These are phyloP conservation scores for Pseudisothecium myosuroides DNA, from an alignment of 225 moss, liverwort and hornwort genomes.

Conservation along the genomic window DNA sequence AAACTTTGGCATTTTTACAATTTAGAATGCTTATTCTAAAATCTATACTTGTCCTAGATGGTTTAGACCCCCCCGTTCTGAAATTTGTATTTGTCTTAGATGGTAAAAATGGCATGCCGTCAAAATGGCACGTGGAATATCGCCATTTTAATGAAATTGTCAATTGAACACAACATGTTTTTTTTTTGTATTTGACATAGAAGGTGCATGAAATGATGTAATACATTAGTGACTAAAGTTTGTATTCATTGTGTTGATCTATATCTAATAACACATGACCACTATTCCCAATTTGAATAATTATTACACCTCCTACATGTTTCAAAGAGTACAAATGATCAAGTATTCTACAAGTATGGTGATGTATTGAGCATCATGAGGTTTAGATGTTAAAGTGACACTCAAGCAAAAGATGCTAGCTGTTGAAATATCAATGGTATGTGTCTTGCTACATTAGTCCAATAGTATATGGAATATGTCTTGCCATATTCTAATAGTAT, in stretches of 20 bases:
- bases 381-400: too few species aligned
- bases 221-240: neutral
- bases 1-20: too few species aligned
- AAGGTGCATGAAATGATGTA: neutral
- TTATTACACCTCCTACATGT: too few species aligned
- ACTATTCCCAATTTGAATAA: neutral
- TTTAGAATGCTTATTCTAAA: too few species aligned
- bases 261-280: neutral
- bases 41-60: too few species aligned
- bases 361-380: neutral
- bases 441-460: neutral
- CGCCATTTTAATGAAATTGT: too few species aligned
- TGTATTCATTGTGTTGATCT: rapidly evolving
- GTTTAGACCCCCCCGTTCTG: too few species aligned
- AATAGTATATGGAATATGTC: neutral
- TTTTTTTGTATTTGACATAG: neutral
- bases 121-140: too few species aligned
- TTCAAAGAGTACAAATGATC: too few species aligned
- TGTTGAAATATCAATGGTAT: neutral
- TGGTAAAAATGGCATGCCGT: too few species aligned
- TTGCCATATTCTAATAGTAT: neutral
- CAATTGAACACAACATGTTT: rapidly evolving
- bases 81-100: too few species aligned
- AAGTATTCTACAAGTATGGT: neutral
- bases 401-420: neutral